Evolutionary conservation across 306 rosid species (phyloP).

Genomic region (Trifolium subterraneum): DNA sequence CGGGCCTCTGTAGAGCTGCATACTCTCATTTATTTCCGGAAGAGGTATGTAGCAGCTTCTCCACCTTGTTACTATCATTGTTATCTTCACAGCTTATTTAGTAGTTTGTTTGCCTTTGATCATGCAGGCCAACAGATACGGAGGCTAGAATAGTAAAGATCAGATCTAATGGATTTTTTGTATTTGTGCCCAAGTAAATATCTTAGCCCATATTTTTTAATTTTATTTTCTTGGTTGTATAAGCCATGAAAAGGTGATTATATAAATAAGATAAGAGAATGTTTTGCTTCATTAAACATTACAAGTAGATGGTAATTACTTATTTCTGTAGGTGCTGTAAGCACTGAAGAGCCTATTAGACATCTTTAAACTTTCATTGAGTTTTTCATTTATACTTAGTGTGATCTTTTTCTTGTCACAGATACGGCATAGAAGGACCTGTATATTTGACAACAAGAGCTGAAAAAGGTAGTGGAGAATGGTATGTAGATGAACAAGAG

Average conservation of each 20-base stretch:
- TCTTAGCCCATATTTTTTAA: constrained; percentile 26
- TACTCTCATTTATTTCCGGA: constrained; percentile 78
- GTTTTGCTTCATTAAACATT: constrained; percentile 14
- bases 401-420: constrained; percentile 21
- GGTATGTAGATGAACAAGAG: constrained; percentile 85
- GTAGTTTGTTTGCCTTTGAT: constrained; percentile 35
- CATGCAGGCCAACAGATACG: constrained; percentile 81
- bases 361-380: background rate
- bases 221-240: constrained; percentile 1
- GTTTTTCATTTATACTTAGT: constrained; percentile 25
- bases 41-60: constrained; percentile 55
- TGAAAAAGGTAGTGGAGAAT: constrained; percentile 83
- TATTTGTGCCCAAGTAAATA: constrained; percentile 91
- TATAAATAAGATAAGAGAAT: background rate
- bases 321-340: constrained; percentile 10
- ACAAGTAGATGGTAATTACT: constrained; percentile 10
- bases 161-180: constrained; percentile 93
- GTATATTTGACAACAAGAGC: constrained; percentile 71
- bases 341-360: constrained; percentile 22
- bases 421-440: constrained; percentile 96
- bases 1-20: constrained; percentile 95
- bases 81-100: constrained; percentile 39
- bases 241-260: background rate
- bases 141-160: constrained; percentile 96
- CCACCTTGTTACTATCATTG: background rate